Conservation (phyloP, 768 basidiomycete genomes). For the Leucocoprinus leucothites region DNA sequence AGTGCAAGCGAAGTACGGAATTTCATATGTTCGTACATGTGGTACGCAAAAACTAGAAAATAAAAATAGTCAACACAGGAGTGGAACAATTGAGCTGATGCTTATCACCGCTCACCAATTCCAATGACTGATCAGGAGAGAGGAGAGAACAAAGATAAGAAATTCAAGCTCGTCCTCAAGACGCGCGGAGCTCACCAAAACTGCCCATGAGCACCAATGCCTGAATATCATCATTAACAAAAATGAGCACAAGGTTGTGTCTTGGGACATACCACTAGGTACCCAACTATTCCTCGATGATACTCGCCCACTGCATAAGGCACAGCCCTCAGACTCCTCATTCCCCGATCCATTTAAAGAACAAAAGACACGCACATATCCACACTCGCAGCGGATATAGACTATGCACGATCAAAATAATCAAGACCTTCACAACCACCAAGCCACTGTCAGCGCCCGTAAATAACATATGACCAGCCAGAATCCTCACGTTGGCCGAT, state of each 20-base stretch:
- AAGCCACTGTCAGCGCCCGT: not conserved
- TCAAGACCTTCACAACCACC: constrained; percentile 28
- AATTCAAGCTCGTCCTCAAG: not conserved
- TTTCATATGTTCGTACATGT: constrained; percentile 26
- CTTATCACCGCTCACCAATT: constrained; percentile 22
- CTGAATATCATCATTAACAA: constrained; percentile 9
- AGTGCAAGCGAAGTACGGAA: not conserved
- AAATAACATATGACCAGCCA: not conserved
- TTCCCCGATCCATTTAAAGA: constrained; percentile 21
- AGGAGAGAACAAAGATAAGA: constrained; percentile 2
- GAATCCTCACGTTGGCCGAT: constrained; percentile 34
- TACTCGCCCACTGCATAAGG: constrained; percentile 20
- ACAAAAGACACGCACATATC: constrained; percentile 35
- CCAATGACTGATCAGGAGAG: constrained; percentile 26
- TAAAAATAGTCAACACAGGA: constrained; percentile 8
- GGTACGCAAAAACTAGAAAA: constrained; percentile 29
- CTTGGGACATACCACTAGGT: constrained; percentile 19
- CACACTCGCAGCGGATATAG: constrained; percentile 45
- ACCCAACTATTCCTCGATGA: constrained; percentile 24
- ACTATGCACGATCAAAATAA: constrained; percentile 44
- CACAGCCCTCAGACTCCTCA: constrained; percentile 17
- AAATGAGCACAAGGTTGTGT: too few relatives aligned
- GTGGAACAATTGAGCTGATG: not conserved
- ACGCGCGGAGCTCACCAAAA: constrained; percentile 28
- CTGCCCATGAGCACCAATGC: constrained; percentile 32